These are phyloP conservation scores for Globisporangium okanoganense DNA, from an alignment of 352 stramenopile species.

Conservation along the genomic window DNA sequence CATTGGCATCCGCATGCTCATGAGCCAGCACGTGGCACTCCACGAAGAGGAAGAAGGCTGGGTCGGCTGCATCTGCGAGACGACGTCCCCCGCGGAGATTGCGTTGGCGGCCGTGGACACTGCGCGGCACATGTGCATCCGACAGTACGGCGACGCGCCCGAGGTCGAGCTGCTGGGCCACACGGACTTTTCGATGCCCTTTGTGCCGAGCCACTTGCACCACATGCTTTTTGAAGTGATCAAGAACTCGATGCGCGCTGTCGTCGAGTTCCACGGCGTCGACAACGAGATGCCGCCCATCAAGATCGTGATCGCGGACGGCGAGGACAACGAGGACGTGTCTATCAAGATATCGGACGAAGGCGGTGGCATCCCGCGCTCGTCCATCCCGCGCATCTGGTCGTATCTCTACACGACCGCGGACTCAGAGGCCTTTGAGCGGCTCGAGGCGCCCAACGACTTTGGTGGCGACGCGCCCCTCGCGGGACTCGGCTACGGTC, in stretches of 20 bases:
- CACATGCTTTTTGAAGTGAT: constrained; percentile 99
- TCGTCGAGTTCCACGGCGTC: constrained; percentile 96
- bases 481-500: constrained; percentile 95
- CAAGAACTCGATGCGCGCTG: constrained; percentile 91
- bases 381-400: constrained; percentile 98
- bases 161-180: constrained; percentile 98
- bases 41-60: constrained; percentile 87
- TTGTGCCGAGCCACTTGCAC: constrained; percentile 93
- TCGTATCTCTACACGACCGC: constrained; percentile 99
- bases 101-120: constrained; percentile 97
- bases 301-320: constrained; percentile 99
- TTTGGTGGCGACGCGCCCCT: constrained; percentile 89
- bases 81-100: constrained; percentile 95
- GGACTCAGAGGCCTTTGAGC: constrained; percentile 91
- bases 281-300: constrained; percentile 98
- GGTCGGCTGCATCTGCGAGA: constrained; percentile 94
- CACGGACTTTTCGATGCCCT: constrained; percentile 98
- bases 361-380: constrained; percentile 98
- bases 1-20: constrained; percentile 99
- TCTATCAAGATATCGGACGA: constrained; percentile 99
- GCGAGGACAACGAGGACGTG: constrained; percentile 98
- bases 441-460: constrained; percentile 84
- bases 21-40: constrained; percentile 98
- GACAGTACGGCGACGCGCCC: constrained; percentile 98
- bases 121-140: constrained; percentile 98